Base-by-base conservation (phyloP, 768 basidiomycete genomes). In the Lactifluus volemus region DNA sequence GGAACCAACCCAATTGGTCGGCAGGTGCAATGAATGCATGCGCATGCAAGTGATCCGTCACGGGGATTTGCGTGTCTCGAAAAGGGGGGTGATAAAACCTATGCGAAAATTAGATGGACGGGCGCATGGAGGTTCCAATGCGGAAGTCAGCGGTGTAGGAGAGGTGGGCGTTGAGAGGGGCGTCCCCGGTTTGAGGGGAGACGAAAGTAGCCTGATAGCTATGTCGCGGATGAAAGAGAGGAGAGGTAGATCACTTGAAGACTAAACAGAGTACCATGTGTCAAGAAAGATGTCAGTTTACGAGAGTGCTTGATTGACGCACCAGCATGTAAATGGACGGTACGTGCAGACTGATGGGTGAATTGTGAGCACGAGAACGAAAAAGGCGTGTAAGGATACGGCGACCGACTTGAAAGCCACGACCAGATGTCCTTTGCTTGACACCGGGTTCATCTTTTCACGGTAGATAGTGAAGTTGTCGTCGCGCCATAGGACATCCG, bases 1-100 rank as follows among this genome's bases (percentile, higher is more conserved):
- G 76, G 81, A 83, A 86, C 88, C 87, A 91, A 53, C 87, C 85
- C 67, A 84, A 73, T 36, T 79, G 75, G 70, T 91, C 84, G 7
- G 82, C 76, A 11, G 85, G 82, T 12, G 74, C 75, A 53, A 89
- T 78, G 69, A 83, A 89, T 6, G 85, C 88, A 70, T 91, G 89
- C 0, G 81, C 82, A 69, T 90, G 88, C 30, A 89, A 78, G 69
- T 90, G 88, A 71, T 89, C 88, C 30, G 83, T 86, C 51, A 90
- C 81, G 14, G 89, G 88, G 45, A 89, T 88, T 70, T 86, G 88
- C 72, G 74, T 82, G 69, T 90, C 88, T 67, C 78, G 83, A 74
- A 88, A 88, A 0, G 87, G 88, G 15, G 83, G 0, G 87, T 86
- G 63, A 89, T 89, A 74, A 89, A 90, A 42, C 88, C 88, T 63